phyloP scores from a whole-genome alignment of 2,329 filamentous ascomycete species.

The Aphanocladium album region DNA sequence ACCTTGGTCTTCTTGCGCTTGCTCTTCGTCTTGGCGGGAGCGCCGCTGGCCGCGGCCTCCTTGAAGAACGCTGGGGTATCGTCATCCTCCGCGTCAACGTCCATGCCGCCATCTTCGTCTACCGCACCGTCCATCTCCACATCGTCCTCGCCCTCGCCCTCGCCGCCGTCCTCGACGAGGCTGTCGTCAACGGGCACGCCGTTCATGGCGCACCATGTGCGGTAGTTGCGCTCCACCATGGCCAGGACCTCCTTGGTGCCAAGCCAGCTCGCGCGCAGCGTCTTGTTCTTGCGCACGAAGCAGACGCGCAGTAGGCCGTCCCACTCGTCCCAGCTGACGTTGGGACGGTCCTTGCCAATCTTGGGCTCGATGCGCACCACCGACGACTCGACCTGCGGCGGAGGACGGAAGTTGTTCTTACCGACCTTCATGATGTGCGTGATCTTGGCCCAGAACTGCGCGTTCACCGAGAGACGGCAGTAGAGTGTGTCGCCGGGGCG shows the following conservation, averaged over 20 bases:
- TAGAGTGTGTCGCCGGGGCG: conserved; percentile 85
- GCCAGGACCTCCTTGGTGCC: conserved; percentile 74
- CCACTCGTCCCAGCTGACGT: conserved; percentile 92
- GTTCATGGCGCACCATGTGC: conserved; percentile 84
- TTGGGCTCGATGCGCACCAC: conserved; percentile 90
- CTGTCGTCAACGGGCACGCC: conserved; percentile 72
- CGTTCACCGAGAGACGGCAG: conserved; percentile 85
- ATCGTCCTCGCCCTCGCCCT: conserved; percentile 37
- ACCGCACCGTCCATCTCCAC: conserved; percentile 36
- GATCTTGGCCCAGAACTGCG: conserved; percentile 73
- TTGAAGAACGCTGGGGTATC: conserved; percentile 83
- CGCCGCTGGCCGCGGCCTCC: conserved; percentile 40
- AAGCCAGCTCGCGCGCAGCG: conserved; percentile 74
- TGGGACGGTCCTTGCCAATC: conserved; percentile 67
- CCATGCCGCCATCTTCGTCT: conserved; percentile 45
- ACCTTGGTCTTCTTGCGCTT: conserved; percentile 75
- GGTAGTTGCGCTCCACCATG: conserved; percentile 82
- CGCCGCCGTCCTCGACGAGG: conserved; percentile 40
- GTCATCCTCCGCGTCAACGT: conserved; percentile 56
- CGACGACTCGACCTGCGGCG: conserved; percentile 85
- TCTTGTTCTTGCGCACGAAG: conserved; percentile 78
- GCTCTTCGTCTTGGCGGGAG: conserved; percentile 55
- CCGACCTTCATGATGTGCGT: conserved; percentile 87
- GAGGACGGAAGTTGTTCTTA: conserved; percentile 93
- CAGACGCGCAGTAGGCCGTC: conserved; percentile 79